phyloP scores from a whole-genome alignment of 495 filamentous ascomycete species.

The Platismatia glauca region DNA sequence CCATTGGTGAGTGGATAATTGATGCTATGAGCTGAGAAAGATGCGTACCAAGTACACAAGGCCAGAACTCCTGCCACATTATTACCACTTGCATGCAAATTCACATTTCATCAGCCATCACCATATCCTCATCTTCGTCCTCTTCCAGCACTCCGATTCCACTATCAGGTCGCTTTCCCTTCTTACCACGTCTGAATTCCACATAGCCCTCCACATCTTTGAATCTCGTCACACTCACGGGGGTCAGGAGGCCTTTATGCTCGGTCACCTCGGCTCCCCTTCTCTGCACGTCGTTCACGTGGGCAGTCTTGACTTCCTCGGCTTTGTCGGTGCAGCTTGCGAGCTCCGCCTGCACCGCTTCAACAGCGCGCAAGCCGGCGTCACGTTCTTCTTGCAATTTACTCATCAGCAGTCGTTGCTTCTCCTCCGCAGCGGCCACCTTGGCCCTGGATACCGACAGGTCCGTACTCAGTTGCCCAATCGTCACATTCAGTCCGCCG shows the following conservation, averaged over 20 bases:
- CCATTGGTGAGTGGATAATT: constrained; percentile 5
- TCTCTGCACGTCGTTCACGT: constrained; percentile 17
- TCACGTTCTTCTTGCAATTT: constrained; percentile 23
- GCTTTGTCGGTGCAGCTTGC: constrained; percentile 32
- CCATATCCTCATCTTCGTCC: constrained; percentile 37
- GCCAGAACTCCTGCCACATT: not conserved
- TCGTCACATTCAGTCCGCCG: constrained; percentile 18
- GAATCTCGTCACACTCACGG: constrained; percentile 37
- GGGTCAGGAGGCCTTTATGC: constrained; percentile 35
- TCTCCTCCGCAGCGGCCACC: constrained; percentile 44
- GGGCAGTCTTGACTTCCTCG: constrained; percentile 19
- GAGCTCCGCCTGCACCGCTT: constrained; percentile 28
- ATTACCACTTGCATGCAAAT: not conserved
- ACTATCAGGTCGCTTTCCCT: constrained; percentile 43
- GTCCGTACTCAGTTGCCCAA: constrained; percentile 17
- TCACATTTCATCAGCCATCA: constrained; percentile 19
- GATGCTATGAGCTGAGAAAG: constrained; percentile 7
- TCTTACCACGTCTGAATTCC: constrained; percentile 39
- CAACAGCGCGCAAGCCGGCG: constrained; percentile 17
- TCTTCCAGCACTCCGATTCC: constrained; percentile 56
- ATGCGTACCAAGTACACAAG: not conserved
- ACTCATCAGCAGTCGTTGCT: constrained; percentile 36
- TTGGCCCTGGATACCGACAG: constrained; percentile 21
- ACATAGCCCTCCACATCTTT: constrained; percentile 29
- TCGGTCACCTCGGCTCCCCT: constrained; percentile 21